Conservation (phyloP, 2,329 filamentous ascomycete genomes). For the Colletotrichum camelliae region DNA sequence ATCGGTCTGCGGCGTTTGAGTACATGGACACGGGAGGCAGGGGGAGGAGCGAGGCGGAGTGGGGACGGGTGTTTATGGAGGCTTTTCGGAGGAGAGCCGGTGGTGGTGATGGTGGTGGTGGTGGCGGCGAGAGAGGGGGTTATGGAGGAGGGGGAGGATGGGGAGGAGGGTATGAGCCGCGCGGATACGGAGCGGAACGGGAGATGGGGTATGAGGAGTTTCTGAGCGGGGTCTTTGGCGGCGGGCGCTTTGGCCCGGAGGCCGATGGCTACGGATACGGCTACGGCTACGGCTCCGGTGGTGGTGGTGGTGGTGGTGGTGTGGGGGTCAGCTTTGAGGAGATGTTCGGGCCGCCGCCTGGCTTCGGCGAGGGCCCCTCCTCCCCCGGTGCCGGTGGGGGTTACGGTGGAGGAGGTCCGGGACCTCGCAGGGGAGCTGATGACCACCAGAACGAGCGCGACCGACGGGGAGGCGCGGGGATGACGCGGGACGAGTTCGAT, state of each 20-base stretch:
- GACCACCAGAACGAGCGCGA: neutral
- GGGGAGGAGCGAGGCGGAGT: neutral
- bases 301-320: neutral
- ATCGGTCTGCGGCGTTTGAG: neutral
- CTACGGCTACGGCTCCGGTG: neutral
- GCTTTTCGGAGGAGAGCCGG: neutral
- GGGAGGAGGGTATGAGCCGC: neutral
- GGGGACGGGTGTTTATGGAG: neutral
- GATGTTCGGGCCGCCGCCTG: neutral
- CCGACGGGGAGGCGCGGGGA: neutral
- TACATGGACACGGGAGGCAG: neutral
- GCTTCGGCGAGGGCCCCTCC: neutral
- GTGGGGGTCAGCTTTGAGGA: neutral
- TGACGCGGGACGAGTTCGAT: conserved; percentile 2
- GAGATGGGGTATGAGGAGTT: neutral
- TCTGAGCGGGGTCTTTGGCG: neutral
- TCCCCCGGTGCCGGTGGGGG: neutral
- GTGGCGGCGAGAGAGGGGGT: neutral
- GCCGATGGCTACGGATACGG: neutral
- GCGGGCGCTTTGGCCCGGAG: neutral
- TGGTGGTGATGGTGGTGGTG: neutral
- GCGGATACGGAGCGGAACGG: neutral
- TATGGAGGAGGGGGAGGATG: neutral
- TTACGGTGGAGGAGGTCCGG: neutral
- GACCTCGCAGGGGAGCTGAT: neutral